Base-by-base conservation (phyloP, 169 alveolate genomes). In the Cryptosporidium ryanae region DNA sequence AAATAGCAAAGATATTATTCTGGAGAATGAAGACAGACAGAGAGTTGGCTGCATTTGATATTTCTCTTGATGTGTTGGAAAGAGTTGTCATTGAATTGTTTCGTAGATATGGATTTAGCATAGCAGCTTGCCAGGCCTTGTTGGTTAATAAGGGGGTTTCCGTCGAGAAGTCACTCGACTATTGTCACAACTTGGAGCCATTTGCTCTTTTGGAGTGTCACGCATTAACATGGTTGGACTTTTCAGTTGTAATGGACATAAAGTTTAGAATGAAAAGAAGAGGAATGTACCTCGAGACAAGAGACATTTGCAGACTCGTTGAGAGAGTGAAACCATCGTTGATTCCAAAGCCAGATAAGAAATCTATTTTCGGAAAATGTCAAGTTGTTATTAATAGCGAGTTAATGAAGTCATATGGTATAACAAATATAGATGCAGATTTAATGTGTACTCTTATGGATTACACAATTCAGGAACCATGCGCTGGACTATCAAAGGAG, bases 11-110 rank as follows among this genome's bases (percentile, higher is more conserved):
- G 76, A 76, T 76, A 13, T 43, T 76, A 38, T 61, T 18, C 38
- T 76, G 87, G 87, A 76, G 87, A 76, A 76, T 76, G 63, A 76
- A 59, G 32, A 76, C 68, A 18, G 87, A 76, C 63, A n/a, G 12
- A 48, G 59, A 57, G 5, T 61, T 59, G 23, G 31, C 52, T 4
- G 66, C 66, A 32, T 68, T 12, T 18, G 83, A 68, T 34, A 59
- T 76, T 27, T 61, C 87, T 23, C 44, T 76, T 21, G 65, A 44
- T 1, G 23, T 76, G 25, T 76, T 76, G 61, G 87, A 76, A 61
- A 57, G 43, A 29, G 3, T 76, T 10, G 64, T 76, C 15, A 76
- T 76, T 55, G 65, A 76, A 0, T 46, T 76, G 23, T 55, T 76
- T 52, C 70, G 87, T 43, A 76, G 32, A 38, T 76, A 38, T 76